Base-by-base conservation (phyloP, 129 eudicot genomes). In the carrot (Daucus carota) region DNA sequence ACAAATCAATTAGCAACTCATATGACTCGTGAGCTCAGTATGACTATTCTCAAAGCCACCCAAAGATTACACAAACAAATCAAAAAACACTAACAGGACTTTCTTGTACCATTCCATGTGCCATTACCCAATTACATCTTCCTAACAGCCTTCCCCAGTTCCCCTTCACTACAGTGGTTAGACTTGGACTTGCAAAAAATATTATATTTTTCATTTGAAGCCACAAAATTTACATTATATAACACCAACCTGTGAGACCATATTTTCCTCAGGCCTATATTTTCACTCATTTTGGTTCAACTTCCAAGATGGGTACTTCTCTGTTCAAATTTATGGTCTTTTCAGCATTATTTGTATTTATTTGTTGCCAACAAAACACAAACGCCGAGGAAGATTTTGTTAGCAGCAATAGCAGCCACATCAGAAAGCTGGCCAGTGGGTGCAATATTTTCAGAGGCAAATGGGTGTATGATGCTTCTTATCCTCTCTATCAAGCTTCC, bases 391-490 rank as follows among this genome's bases (percentile, higher is more conserved):
- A 26, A 40, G 22, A 24, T 31, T 7, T 41, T 41, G 17, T 17
- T 73, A 22, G 31, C 66, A 77, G 41, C 76, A 81, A 34, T 73
- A n/a, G 43, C 76, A 41, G 66, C 75, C 50, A 71, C 34, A 83
- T 44, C 70, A 76, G 76, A 60, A 76, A 70, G 76, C 83, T 81
- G 4, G 81, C 70, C 48, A 54, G 76, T 4, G 70, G 80, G 6
- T 85, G 89, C 73, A 81, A 86, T 54, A 41, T 83, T 41, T 88
- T 74, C 80, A 66, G 36, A 47, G 93, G 93, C n/a, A 83, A 78
- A 74, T 88, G 93, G 93, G 88, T 88, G 0, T 86, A 77, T 41
- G 93, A 88, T 74, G 57, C 81, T 62, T 85, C 93, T 2, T 85
- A 88, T 66, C 90, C 93, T 50, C 88, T 86, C 29, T 88, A 88